Conservation (phyloP, 1,284 basidiomycete species). For the Cutaneotrichosporon cavernicola region DNA sequence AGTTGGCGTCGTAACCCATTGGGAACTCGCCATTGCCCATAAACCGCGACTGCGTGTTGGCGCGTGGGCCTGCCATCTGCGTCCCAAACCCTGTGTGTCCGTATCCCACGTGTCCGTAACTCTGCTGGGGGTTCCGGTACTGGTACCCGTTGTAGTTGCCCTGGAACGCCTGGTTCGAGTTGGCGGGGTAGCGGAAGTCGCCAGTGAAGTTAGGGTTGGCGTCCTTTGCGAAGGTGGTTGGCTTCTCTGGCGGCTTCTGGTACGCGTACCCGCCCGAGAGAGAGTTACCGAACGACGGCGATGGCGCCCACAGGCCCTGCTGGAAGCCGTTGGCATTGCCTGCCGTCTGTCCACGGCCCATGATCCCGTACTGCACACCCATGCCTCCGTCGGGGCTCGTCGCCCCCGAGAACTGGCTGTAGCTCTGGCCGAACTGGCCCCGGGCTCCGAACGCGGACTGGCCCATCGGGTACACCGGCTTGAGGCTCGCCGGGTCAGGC, state of each 20-base stretch:
- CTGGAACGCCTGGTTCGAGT: conserved; percentile 12
- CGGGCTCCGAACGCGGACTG: conserved; percentile 13
- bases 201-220: not conserved
- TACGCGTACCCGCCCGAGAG: conserved; percentile 35
- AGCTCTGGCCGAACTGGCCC: conserved; percentile 16
- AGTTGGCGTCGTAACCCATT: not conserved
- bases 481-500: conserved; percentile 20
- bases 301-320: conserved; percentile 43
- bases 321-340: conserved; percentile 27
- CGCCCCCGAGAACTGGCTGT: conserved; percentile 24
- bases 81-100: conserved; percentile 24
- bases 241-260: conserved; percentile 17
- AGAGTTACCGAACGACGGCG: conserved; percentile 37
- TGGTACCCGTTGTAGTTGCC: conserved; percentile 17
- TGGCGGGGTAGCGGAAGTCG: conserved; percentile 15
- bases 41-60: conserved; percentile 6
- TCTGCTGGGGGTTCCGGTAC: conserved; percentile 15
- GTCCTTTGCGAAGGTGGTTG: conserved; percentile 19
- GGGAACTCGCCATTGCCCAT: conserved; percentile 6
- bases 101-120: conserved; percentile 18
- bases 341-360: conserved; percentile 20
- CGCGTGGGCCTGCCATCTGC: conserved; percentile 21
- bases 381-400: conserved; percentile 25
- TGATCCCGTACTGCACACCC: conserved; percentile 27
- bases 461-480: conserved; percentile 25